Base-by-base conservation (phyloP, 805 yeast species). In the Wickerhamomyces rabaulensis region DNA sequence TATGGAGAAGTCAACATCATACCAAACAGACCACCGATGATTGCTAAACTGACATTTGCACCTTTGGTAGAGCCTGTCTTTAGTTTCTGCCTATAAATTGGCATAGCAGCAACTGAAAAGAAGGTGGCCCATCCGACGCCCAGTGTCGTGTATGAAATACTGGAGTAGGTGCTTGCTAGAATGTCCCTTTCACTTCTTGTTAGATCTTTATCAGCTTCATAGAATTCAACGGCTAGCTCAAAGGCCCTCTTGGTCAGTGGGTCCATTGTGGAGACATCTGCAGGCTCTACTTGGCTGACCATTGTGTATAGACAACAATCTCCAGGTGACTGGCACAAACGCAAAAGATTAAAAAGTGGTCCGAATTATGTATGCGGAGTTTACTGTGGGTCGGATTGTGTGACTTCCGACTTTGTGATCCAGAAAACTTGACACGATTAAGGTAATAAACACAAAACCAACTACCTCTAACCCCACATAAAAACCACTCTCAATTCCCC, bases 191-290 rank as follows among this genome's bases (percentile, higher is more conserved):
- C 80, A 6, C 59, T 56, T 1, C 64, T 49, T 19, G 66, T 67
- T 38, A 79, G 57, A 6, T 51, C 57, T 33, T 70, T 72, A 50
- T 79, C 85, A 35, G 66, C 67, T 37, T 76, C 75, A 50, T 78
- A 75, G 55, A 79, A 77, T 25, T 66, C 62, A 44, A 72, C 60
- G 3, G 80, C 79, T n/a, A 61, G 55, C 13, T 66, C 52, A 48
- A 68, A 69, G 2, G 76, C 76, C 41, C 65, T 66, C 39, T 66
- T 51, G n/a, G 39, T 36, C 23, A 20, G 8, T 36, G 39, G 19
- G 23, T 36, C 39, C 39, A 36, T 19, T 12, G 9, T 36, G 3
- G 39, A 19, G 8, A 20, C 9, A 20, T 36, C 44, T 7, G 36
- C 33, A 13, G 33, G 40, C n/a, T 20, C 17, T 16, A 13, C 31